These are phyloP conservation scores for Haematococcus sp. DNA, from an alignment of 139 green algal species.

Conservation along the genomic window DNA sequence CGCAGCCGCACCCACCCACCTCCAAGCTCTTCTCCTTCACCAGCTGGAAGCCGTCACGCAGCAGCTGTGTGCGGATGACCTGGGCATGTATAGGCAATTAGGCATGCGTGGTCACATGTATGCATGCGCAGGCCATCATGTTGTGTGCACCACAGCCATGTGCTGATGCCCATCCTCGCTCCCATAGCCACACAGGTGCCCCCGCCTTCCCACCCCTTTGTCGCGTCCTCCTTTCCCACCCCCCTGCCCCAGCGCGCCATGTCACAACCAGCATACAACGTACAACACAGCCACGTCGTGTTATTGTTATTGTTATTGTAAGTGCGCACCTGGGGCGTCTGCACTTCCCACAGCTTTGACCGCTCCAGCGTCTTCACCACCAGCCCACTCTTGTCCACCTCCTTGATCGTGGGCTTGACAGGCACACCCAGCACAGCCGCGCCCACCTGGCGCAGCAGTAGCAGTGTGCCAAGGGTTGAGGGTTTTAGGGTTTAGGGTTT, in stretches of 20 bases:
- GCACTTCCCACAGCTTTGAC: constrained; percentile 93
- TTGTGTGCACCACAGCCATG: neutral
- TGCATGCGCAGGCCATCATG: neutral
- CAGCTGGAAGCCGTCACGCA: constrained; percentile 82
- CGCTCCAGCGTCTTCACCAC: constrained; percentile 90
- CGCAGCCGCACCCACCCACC: too few species aligned
- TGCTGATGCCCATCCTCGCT: neutral
- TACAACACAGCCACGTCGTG: too few species aligned
- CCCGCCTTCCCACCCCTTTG: neutral
- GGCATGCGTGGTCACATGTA: neutral
- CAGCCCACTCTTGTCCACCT: constrained; percentile 66
- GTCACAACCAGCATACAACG: neutral
- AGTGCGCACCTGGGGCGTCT: constrained; percentile 87
- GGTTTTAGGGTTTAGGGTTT: too few species aligned
- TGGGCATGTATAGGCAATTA: too few species aligned
- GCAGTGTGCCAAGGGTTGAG: too few species aligned
- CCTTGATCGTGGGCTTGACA: constrained; percentile 97
- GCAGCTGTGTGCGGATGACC: constrained; percentile 81
- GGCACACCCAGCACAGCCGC: constrained; percentile 94
- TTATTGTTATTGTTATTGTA: too few species aligned
- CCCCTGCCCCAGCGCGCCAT: too few species aligned
- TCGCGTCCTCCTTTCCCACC: neutral
- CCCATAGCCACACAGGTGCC: too few species aligned
- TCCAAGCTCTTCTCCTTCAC: constrained; percentile 75
- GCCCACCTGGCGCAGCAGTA: constrained; percentile 42